A percentile compares a stretch with the other conserved stretches of the same genome.
Conservation (phyloP, 805 yeast genomes). For the Pichia membranifaciens region DNA sequence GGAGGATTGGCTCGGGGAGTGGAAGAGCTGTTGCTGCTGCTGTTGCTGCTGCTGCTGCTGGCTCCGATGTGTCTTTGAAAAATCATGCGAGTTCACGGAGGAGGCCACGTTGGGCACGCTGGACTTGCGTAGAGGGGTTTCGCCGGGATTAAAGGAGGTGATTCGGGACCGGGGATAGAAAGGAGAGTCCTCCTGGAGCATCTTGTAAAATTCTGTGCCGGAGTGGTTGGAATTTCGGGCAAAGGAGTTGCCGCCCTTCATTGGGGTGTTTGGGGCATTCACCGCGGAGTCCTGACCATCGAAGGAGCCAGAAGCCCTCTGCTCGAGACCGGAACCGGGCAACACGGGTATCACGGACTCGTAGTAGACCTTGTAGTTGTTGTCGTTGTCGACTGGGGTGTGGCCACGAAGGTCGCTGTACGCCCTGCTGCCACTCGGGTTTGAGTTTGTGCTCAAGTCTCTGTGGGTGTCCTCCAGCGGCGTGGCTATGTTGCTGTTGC, state of each 20-base stretch:
- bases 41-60: too few relatives aligned
- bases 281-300: not conserved
- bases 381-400: conserved; percentile 5
- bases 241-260: not conserved
- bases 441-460: too few relatives aligned
- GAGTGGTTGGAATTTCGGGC: conserved; percentile 5
- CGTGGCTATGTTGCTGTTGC: too few relatives aligned
- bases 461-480: too few relatives aligned
- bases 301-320: not conserved
- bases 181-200: conserved; percentile 29
- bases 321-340: conserved; percentile 15
- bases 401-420: not conserved
- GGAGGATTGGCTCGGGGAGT: not conserved
- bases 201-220: conserved; percentile 9
- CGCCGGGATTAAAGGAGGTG: conserved; percentile 20
- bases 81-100: too few relatives aligned
- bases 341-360: conserved; percentile 31
- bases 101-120: not conserved
- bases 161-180: conserved; percentile 25
- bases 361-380: conserved; percentile 21
- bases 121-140: conserved; percentile 20
- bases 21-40: not conserved
- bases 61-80: too few relatives aligned
- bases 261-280: conserved; percentile 4
- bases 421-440: not conserved